Conservation (phyloP, 768 basidiomycete genomes). For the Hypsizygus marmoreus region DNA sequence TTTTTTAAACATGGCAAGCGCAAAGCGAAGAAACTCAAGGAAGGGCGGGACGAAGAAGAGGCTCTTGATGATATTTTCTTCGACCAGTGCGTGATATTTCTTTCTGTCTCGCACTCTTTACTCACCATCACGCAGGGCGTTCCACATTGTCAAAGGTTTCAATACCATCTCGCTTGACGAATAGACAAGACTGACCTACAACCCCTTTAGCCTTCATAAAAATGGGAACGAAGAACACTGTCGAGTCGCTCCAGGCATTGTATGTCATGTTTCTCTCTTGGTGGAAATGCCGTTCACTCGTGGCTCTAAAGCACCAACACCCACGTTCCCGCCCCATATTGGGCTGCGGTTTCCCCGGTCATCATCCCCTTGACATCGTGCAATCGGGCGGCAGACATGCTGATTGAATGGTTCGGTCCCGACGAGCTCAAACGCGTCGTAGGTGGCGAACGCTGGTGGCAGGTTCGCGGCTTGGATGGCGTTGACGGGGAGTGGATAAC, state of each 20-base stretch:
- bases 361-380: conserved; percentile 58
- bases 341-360: conserved; percentile 62
- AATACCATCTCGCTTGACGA: too few species aligned
- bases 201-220: conserved; percentile 70
- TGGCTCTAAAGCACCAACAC: conserved; percentile 55
- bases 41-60: conserved; percentile 40
- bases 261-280: conserved; percentile 29
- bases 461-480: conserved; percentile 70
- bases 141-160: conserved; percentile 68
- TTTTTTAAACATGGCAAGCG: conserved; percentile 48
- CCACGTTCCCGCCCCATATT: conserved; percentile 66
- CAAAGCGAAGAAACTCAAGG: conserved; percentile 40
- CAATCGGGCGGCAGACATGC: conserved; percentile 62
- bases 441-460: conserved; percentile 85
- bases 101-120: neutral
- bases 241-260: conserved; percentile 75
- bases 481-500: conserved; percentile 68
- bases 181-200: too few species aligned
- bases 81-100: conserved; percentile 53
- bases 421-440: conserved; percentile 67
- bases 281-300: neutral
- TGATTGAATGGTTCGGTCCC: conserved; percentile 73
- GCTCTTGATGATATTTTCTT: conserved; percentile 66
- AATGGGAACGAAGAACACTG: conserved; percentile 62
- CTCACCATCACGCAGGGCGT: conserved; percentile 44